phyloP scores from a whole-genome alignment of 768 basidiomycete species.

The Boletellus sp. region DNA sequence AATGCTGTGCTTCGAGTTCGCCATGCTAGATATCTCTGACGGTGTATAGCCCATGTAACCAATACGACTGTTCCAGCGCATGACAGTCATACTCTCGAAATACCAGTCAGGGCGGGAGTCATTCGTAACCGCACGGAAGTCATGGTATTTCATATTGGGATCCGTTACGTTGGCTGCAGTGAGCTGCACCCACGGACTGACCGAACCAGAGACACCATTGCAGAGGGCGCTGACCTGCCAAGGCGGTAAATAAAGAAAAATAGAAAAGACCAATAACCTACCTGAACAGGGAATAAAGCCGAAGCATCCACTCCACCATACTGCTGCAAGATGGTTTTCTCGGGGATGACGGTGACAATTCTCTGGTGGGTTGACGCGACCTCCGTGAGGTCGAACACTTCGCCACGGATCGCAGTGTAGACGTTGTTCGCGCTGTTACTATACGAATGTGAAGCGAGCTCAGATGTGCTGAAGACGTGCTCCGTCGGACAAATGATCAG shows the following conservation, averaged over 20 bases:
- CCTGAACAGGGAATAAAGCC: conserved; percentile 91
- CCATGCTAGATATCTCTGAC: conserved; percentile 68
- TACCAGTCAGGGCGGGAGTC: conserved; percentile 99
- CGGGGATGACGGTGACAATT: conserved; percentile 67
- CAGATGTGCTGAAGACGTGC: conserved; percentile 79
- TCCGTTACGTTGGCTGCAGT: conserved; percentile 76
- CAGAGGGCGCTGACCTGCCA: conserved; percentile 85
- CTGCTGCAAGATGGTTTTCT: conserved; percentile 62
- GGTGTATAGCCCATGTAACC: conserved; percentile 88
- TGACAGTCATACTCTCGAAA: conserved; percentile 86
- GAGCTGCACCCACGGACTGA: conserved; percentile 82
- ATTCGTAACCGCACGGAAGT: conserved; percentile 85
- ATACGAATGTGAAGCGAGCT: conserved; percentile 71
- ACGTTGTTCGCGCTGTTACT: conserved; percentile 66
- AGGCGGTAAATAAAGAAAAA: neutral
- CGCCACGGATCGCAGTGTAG: conserved; percentile 82
- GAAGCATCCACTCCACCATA: conserved; percentile 80
- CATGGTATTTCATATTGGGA: conserved; percentile 81
- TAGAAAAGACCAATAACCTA: conserved; percentile 26
- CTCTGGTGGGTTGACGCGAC: conserved; percentile 66
- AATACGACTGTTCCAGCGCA: conserved; percentile 85
- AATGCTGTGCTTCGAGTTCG: conserved; percentile 56
- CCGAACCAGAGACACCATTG: conserved; percentile 73
- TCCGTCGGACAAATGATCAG: conserved; percentile 91
- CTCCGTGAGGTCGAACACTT: conserved; percentile 83